Evolutionary conservation across 2,329 filamentous ascomycete species (phyloP), one percentile per base, ranked within the genome.

Genomic region (Elsinoe batatas): DNA sequence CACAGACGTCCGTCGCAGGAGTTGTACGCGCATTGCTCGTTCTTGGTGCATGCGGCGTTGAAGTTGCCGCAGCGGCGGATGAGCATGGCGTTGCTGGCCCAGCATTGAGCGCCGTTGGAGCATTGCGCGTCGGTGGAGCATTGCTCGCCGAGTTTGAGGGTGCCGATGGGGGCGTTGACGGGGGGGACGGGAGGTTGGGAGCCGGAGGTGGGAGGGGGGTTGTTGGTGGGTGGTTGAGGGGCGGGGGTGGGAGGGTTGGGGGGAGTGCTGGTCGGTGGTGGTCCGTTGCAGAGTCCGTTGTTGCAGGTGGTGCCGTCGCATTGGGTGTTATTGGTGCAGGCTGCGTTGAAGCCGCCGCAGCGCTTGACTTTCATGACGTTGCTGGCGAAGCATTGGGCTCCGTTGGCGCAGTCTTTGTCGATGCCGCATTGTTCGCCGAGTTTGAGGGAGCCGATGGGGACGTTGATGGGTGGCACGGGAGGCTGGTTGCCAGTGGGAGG

Each of bases 251-350:
- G 44, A n/a, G 30, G 58, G 30, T 30, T 30, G 26, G 26, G 26
- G 26, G 26, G 26, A 30, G 26, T 30, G 26, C 26, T 30, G 26
- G 26, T 30, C 8, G 26, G 26, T 30, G 26, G 26, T 47, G 61
- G 46, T 18, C 63, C 63, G 32, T 58, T 62, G 60, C 63, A 64
- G 20, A 64, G 51, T 3, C 61, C 61, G 11, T 60, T 57, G 43
- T 61, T 57, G 60, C 62, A 64, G n/a, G 61, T 62, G 46, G 63
- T 64, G 59, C 44, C 60, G 3, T 61, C 62, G 36, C 62, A 64
- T 49, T 64, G 61, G 13, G 46, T 44, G 46, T 63, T 58, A 13
- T 13, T 40, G 1, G 46, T 55, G 57, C 62, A 64, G 1, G 38
- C 59, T 13, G 61, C 61, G 38, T 63, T 61, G 62, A 60, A 63